Conservation (phyloP, 352 stramenopile species). For the Phytophthora pistaciae region DNA sequence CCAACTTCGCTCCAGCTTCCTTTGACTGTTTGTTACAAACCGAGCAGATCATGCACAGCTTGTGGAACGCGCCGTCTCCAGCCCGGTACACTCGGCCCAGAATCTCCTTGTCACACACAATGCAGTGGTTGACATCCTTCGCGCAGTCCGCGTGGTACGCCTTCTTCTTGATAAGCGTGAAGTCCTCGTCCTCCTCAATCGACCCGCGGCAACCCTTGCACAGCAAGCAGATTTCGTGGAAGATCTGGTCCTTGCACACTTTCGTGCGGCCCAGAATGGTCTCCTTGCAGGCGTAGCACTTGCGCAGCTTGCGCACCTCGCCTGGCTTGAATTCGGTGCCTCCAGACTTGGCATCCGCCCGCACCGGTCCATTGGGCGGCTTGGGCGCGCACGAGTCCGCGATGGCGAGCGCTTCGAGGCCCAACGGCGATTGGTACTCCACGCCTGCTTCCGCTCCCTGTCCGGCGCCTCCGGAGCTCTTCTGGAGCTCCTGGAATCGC, state of each 20-base stretch:
- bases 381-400: slow-evolving; percentile 46
- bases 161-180: slow-evolving; percentile 85
- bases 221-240: slow-evolving; percentile 87
- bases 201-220: slow-evolving; percentile 77
- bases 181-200: slow-evolving; percentile 85
- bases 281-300: slow-evolving; percentile 85
- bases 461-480: slow-evolving; percentile 29
- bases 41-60: slow-evolving; percentile 83
- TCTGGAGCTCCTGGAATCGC: slow-evolving; percentile 67
- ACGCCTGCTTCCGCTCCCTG: slow-evolving; percentile 35
- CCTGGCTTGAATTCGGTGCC: slow-evolving; percentile 69
- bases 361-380: slow-evolving; percentile 41
- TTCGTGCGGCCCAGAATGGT: slow-evolving; percentile 86
- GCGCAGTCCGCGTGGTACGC: slow-evolving; percentile 84
- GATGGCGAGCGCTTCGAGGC: slow-evolving; percentile 41
- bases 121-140: slow-evolving; percentile 72
- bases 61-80: slow-evolving; percentile 73
- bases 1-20: slow-evolving; percentile 64
- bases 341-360: slow-evolving; percentile 67
- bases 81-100: slow-evolving; percentile 79
- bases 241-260: slow-evolving; percentile 80
- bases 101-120: slow-evolving; percentile 86
- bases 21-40: slow-evolving; percentile 73
- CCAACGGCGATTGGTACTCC: slow-evolving; percentile 52
- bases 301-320: slow-evolving; percentile 74